Percentiles rank a stretch among this genome's conserved stretches.
These are phyloP conservation scores for Fusarium sp. DNA, from an alignment of 2,329 filamentous ascomycete species.

Conservation along the genomic window DNA sequence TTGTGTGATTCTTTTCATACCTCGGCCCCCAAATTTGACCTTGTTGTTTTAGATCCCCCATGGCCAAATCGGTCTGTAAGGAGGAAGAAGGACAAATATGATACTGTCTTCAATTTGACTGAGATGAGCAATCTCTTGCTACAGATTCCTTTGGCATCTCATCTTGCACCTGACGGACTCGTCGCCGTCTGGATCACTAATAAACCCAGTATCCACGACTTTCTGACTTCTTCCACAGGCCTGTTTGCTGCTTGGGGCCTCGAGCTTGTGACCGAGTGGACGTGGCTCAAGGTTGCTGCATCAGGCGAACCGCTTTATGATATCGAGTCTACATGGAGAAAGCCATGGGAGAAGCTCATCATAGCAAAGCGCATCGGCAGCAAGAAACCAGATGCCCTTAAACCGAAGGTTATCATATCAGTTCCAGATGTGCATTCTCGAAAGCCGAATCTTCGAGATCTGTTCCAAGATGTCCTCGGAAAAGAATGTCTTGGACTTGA, in stretches of 20 bases:
- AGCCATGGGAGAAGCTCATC: constrained; percentile 80
- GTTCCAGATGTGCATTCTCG: constrained; percentile 83
- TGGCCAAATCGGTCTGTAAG: constrained; percentile 84
- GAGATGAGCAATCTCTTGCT: constrained; percentile 64
- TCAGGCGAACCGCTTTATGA: constrained; percentile 72
- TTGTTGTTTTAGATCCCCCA: constrained; percentile 80
- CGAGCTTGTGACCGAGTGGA: constrained; percentile 75
- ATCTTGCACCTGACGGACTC: constrained; percentile 65
- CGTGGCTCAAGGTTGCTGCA: constrained; percentile 80
- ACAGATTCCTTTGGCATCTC: constrained; percentile 66
- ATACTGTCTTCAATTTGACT: constrained; percentile 58
- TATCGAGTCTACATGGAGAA: constrained; percentile 72
- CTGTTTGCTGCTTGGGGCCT: constrained; percentile 76
- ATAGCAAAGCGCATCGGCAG: constrained; percentile 63
- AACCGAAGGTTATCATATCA: constrained; percentile 69
- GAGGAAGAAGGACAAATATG: constrained; percentile 65
- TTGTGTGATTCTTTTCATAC: constrained; percentile 56
- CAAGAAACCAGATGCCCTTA: constrained; percentile 42
- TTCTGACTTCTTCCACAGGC: constrained; percentile 64
- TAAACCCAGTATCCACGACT: constrained; percentile 67
- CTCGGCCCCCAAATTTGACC: constrained; percentile 67
- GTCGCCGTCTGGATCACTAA: constrained; percentile 85
- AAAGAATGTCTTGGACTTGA: constrained; percentile 71
- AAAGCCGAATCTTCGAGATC: constrained; percentile 75
- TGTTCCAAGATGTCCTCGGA: constrained; percentile 69